Conservation (phyloP, 805 yeast genomes). For the Ogataea wickerhamii region DNA sequence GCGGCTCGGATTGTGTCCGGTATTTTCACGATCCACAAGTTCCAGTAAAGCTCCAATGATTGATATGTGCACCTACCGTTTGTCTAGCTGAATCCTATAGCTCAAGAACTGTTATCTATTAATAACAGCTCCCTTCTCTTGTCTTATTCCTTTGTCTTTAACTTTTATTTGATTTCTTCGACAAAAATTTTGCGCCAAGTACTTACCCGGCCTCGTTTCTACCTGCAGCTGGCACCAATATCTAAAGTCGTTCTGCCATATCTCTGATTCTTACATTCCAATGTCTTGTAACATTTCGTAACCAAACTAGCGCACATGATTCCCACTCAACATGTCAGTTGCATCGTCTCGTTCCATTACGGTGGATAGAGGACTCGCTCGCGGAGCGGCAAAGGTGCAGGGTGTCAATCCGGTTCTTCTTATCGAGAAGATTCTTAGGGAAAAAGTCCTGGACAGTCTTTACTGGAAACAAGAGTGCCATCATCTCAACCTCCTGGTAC, state of each 20-base stretch:
- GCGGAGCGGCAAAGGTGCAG: conserved; percentile 30
- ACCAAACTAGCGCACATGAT: no score
- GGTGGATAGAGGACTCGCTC: conserved; percentile 35
- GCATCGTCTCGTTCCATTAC: conserved; percentile 19
- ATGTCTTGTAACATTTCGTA: no score
- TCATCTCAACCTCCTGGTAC: conserved; percentile 38
- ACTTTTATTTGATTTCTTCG: not conserved
- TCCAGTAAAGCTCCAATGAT: no score
- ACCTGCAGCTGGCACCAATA: no score
- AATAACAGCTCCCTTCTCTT: no score
- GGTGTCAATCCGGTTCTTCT: conserved; percentile 47
- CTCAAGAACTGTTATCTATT: no score
- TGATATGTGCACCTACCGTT: no score
- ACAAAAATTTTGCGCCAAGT: conserved; percentile 1
- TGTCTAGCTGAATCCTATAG: no score
- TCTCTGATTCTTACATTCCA: conserved; percentile 6
- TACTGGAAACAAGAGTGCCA: conserved; percentile 59
- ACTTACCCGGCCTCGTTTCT: conserved; percentile 4
- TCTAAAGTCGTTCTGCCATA: not conserved
- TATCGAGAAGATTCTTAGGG: conserved; percentile 57
- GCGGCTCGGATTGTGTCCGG: no score
- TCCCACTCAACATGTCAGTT: no score
- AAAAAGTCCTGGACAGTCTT: conserved; percentile 50
- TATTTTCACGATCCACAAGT: no score
- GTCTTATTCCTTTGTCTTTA: not conserved